A percentile compares a stretch with the other conserved stretches of the same genome.
These are phyloP conservation scores for Globisporangium lucens DNA, from an alignment of 352 stramenopile species.

Conservation along the genomic window DNA sequence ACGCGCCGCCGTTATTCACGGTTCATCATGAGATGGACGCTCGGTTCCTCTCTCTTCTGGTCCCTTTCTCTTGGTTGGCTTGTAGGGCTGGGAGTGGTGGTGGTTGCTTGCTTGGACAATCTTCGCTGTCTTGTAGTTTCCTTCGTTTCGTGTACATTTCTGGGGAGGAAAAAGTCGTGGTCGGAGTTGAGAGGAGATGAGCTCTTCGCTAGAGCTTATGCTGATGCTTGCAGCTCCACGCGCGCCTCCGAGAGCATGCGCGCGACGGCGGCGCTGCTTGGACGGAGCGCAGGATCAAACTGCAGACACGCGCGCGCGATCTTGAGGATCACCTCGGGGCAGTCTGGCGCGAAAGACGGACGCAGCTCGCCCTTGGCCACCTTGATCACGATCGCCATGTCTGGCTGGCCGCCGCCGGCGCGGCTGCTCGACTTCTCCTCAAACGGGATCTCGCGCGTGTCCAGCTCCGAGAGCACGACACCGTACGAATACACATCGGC, in stretches of 20 bases:
- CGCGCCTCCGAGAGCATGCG: conserved; percentile 80
- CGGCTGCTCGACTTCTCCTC: conserved; percentile 80
- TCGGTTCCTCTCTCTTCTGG: background rate
- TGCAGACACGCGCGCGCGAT: conserved; percentile 84
- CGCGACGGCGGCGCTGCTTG: conserved; percentile 60
- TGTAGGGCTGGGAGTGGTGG: background rate
- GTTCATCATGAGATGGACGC: background rate
- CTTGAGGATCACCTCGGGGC: conserved; percentile 41
- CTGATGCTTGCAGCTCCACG: conserved; percentile 42
- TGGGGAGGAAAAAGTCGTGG: background rate
- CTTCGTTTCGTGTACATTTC: conserved; percentile 14
- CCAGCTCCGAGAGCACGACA: conserved; percentile 82
- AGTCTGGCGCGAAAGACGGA: conserved; percentile 61
- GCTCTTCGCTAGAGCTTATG: background rate
- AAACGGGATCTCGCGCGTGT: conserved; percentile 86
- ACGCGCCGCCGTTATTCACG: background rate
- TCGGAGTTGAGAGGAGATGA: background rate
- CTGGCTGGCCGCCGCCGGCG: conserved; percentile 43
- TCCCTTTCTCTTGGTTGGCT: background rate
- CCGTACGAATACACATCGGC: conserved; percentile 88
- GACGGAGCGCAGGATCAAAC: conserved; percentile 80
- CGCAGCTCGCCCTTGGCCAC: conserved; percentile 79
- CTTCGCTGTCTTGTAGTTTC: conserved; percentile 8
- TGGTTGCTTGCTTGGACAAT: background rate
- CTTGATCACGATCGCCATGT: conserved; percentile 83